Evolutionary conservation across 148 eudicot species (phyloP).

Genomic region (Camellia lanceoleosa): DNA sequence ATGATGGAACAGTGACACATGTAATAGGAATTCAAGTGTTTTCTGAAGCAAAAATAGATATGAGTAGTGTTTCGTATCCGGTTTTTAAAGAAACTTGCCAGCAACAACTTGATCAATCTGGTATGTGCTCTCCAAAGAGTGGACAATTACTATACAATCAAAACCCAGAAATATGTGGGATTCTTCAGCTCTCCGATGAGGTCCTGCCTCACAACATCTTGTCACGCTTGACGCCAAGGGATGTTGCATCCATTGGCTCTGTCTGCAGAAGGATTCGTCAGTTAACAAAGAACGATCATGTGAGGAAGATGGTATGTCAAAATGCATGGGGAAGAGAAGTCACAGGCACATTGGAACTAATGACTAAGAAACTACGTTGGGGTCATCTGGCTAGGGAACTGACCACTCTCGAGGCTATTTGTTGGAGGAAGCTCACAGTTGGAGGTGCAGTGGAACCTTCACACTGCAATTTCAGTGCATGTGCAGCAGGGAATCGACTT

Average conservation of each 20-base stretch:
- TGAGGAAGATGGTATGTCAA: constrained; percentile 87
- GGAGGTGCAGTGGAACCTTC: constrained; percentile 85
- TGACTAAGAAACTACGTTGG: constrained; percentile 79
- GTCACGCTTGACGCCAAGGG: constrained; percentile 80
- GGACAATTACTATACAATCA: constrained; percentile 18
- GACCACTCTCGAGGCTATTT: constrained; percentile 79
- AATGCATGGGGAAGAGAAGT: constrained; percentile 88
- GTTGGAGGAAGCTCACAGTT: constrained; percentile 76
- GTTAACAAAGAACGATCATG: constrained; percentile 73
- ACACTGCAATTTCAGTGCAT: constrained; percentile 81
- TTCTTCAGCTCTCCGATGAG: constrained; percentile 84
- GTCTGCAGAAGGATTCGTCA: constrained; percentile 62
- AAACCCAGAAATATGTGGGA: constrained; percentile 44
- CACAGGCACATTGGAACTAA: constrained; percentile 59
- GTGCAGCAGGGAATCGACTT: constrained; percentile 83
- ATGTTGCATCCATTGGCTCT: constrained; percentile 81
- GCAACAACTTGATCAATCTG: constrained; percentile 28
- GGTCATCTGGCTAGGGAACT: constrained; percentile 84
- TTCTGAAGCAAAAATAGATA: constrained; percentile 67
- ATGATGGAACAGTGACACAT: constrained; percentile 72
- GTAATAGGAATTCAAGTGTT: constrained; percentile 78
- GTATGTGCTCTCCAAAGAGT: constrained; percentile 28
- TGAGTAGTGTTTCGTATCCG: constrained; percentile 66
- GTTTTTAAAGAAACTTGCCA: constrained; percentile 62
- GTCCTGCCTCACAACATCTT: constrained; percentile 77